Percentiles rank a stretch among this genome's conserved stretches.
Conservation (phyloP, 2,329 filamentous ascomycete genomes). For the Colletotrichum costaricense region DNA sequence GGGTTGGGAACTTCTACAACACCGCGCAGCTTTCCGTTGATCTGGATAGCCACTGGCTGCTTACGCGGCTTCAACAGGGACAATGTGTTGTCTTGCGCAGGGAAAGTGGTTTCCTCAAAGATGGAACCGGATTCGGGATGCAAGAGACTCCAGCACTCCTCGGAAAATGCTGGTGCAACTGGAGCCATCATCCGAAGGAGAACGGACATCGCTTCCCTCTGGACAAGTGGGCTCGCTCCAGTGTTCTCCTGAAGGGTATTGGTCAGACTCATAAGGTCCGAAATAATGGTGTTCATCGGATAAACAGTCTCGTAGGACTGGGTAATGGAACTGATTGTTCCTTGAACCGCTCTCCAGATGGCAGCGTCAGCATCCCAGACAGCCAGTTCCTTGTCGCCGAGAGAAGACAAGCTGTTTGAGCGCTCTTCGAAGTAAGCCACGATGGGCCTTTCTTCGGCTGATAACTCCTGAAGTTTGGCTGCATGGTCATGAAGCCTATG, state of each 20-base stretch:
- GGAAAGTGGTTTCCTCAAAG: constrained; percentile 66
- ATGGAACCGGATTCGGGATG: constrained; percentile 51
- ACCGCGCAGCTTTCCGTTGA: constrained; percentile 83
- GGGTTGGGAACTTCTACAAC: constrained; percentile 72
- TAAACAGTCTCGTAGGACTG: constrained; percentile 77
- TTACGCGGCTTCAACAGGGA: constrained; percentile 61
- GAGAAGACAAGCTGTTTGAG: constrained; percentile 43
- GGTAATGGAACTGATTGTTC: constrained; percentile 74
- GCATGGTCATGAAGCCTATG: constrained; percentile 73
- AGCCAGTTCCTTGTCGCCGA: constrained; percentile 39
- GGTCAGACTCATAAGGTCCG: constrained; percentile 84
- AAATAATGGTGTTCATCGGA: constrained; percentile 84
- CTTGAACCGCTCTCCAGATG: constrained; percentile 75
- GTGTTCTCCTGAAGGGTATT: constrained; percentile 69
- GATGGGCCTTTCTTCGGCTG: constrained; percentile 4
- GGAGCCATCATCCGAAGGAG: constrained; percentile 82
- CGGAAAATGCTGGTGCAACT: constrained; percentile 82
- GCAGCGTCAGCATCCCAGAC: constrained; percentile 58
- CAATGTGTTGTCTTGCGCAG: constrained; percentile 62
- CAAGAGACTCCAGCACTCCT: constrained; percentile 81
- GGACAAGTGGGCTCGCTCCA: constrained; percentile 55
- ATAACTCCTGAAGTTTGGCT: constrained; percentile 39
- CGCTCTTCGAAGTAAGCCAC: constrained; percentile 51
- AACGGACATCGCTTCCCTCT: constrained; percentile 60
- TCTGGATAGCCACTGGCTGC: constrained; percentile 74